Conservation (phyloP, 805 yeast species). For the Pichia insulana region DNA sequence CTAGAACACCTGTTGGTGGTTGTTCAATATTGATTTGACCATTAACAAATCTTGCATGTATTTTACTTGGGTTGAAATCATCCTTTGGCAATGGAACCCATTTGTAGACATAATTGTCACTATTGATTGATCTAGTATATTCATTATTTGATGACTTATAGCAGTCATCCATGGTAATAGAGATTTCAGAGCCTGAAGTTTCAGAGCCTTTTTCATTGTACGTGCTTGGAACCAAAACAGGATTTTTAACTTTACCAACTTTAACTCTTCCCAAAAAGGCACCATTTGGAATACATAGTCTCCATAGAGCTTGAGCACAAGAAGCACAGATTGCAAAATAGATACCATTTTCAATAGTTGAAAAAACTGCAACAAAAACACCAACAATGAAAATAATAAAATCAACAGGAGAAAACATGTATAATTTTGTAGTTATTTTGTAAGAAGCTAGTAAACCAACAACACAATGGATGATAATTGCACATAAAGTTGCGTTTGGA, state of each 20-base stretch:
- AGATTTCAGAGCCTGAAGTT: not conserved
- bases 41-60: slow-evolving; percentile 38
- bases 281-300: slow-evolving; percentile 75
- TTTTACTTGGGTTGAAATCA: slow-evolving; percentile 14
- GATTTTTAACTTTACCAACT: slow-evolving; percentile 64
- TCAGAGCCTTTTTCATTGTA: not conserved
- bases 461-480: slow-evolving; percentile 90
- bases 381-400: slow-evolving; percentile 64
- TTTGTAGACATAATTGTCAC: slow-evolving; percentile 17
- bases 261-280: slow-evolving; percentile 70
- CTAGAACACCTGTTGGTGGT: slow-evolving; percentile 88
- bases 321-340: slow-evolving; percentile 87
- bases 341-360: slow-evolving; percentile 80
- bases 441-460: slow-evolving; percentile 72
- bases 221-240: slow-evolving; percentile 28
- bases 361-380: slow-evolving; percentile 65
- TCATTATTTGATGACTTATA: slow-evolving; percentile 2
- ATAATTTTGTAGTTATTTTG: slow-evolving; percentile 57
- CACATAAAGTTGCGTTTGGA: slow-evolving; percentile 81
- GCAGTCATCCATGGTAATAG: slow-evolving; percentile 1
- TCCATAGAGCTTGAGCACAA: slow-evolving; percentile 60
- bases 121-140: not conserved
- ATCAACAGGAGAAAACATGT: slow-evolving; percentile 69
- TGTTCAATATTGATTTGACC: slow-evolving; percentile 49
- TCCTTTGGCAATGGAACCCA: slow-evolving; percentile 58